phyloP scores from a whole-genome alignment of 257 asterid genomes.

The Jacaranda mimosifolia region DNA sequence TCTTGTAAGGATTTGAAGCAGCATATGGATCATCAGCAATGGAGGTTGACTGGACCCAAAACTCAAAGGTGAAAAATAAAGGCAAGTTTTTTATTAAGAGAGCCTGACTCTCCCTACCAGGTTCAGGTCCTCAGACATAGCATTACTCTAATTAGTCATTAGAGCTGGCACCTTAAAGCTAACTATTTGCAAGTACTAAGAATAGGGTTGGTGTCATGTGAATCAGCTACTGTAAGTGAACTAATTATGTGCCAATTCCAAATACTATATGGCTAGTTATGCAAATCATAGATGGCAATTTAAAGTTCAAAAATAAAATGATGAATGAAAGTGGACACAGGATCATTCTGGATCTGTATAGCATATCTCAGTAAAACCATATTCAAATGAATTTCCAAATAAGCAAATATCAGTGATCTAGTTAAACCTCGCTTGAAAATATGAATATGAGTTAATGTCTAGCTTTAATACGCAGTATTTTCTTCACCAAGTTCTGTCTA shows the following conservation, averaged over 20 bases:
- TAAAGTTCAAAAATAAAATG: not conserved
- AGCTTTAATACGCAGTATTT: not conserved
- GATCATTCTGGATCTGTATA: not conserved
- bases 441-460: not conserved
- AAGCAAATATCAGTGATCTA: not conserved
- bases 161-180: slow-evolving; percentile 8
- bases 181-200: not conserved
- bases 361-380: not conserved
- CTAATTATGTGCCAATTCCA: not conserved
- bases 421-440: not conserved
- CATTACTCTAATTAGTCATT: slow-evolving; percentile 4
- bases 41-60: no score
- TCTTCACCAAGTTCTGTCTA: slow-evolving; percentile 5
- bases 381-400: not conserved
- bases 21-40: no score
- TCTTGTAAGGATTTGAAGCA: not conserved
- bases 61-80: not conserved
- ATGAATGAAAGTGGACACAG: not conserved
- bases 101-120: not conserved
- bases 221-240: not conserved
- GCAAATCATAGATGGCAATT: not conserved
- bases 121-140: not conserved
- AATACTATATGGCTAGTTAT: not conserved
- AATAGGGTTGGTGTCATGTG: slow-evolving; percentile 10
- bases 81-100: not conserved